Evolutionary conservation across 352 stramenopile species (phyloP).

Genomic region (Phytophthora idaei): DNA sequence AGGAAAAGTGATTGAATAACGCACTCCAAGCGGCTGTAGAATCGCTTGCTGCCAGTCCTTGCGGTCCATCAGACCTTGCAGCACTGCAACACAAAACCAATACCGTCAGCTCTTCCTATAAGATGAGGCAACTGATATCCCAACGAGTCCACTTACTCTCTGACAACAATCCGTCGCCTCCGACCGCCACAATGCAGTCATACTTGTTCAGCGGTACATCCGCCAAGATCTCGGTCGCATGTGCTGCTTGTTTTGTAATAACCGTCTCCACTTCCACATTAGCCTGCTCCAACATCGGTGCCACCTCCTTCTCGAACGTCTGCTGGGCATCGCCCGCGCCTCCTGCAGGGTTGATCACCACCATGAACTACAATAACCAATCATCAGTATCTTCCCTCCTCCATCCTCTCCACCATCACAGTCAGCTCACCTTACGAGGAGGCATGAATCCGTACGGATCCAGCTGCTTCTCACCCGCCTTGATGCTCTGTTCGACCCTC

Average conservation of each 20-base stretch:
- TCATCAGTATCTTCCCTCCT: background rate
- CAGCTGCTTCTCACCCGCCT: slow-evolving; percentile 36
- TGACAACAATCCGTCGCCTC: slow-evolving; percentile 69
- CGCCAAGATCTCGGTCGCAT: slow-evolving; percentile 61
- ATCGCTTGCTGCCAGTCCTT: slow-evolving; percentile 65
- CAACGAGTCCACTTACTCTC: slow-evolving; percentile 54
- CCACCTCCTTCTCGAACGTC: slow-evolving; percentile 56
- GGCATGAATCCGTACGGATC: slow-evolving; percentile 44
- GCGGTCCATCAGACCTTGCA: slow-evolving; percentile 76
- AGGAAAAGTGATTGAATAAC: slow-evolving; percentile 8
- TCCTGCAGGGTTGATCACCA: slow-evolving; percentile 75
- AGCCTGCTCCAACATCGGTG: slow-evolving; percentile 57
- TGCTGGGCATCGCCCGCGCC: slow-evolving; percentile 57
- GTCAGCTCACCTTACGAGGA: slow-evolving; percentile 20
- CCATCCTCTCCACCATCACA: background rate
- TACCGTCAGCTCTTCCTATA: slow-evolving; percentile 11
- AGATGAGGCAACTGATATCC: background rate
- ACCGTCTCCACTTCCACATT: slow-evolving; percentile 62
- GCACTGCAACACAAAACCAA: slow-evolving; percentile 42
- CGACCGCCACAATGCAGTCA: slow-evolving; percentile 70
- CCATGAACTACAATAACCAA: slow-evolving; percentile 50
- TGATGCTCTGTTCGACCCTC: slow-evolving; percentile 29
- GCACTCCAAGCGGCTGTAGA: slow-evolving; percentile 55
- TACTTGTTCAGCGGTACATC: slow-evolving; percentile 54
- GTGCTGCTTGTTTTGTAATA: slow-evolving; percentile 53